These are phyloP conservation scores for Nelumbo lutea DNA, from an alignment of 164 flowering plant species.

Conservation along the genomic window DNA sequence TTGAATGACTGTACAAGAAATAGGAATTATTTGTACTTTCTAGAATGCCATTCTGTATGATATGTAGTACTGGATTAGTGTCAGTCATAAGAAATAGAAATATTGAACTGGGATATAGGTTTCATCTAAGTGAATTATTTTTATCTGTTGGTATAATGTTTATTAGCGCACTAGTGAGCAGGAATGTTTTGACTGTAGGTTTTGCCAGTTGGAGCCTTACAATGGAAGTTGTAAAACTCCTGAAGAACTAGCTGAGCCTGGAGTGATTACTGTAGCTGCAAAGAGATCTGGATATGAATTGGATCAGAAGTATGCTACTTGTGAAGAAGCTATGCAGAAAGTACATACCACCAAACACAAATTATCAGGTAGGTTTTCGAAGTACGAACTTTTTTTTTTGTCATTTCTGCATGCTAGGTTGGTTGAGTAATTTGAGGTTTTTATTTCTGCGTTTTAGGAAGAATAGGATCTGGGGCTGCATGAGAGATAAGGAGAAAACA, in stretches of 20 bases:
- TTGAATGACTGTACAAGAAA: too few species aligned
- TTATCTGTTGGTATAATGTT: neutral
- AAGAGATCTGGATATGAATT: conserved; percentile 18
- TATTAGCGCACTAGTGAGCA: neutral
- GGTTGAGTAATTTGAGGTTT: too few species aligned
- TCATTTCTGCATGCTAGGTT: too few species aligned
- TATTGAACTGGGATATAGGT: too few species aligned
- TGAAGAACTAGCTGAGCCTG: conserved; percentile 33
- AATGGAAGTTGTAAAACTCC: conserved; percentile 37
- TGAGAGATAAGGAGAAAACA: too few species aligned
- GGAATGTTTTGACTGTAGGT: conserved; percentile 27
- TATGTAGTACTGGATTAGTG: too few species aligned
- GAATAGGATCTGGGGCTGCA: too few species aligned
- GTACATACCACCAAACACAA: neutral
- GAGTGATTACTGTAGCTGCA: conserved; percentile 38
- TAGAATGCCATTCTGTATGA: too few species aligned
- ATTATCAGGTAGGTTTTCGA: neutral
- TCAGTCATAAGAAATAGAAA: too few species aligned
- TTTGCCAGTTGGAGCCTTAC: conserved; percentile 51
- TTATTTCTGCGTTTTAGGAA: too few species aligned
- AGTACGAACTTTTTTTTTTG: too few species aligned
- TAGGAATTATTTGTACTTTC: too few species aligned
- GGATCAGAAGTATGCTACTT: neutral
- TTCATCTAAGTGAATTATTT: neutral
- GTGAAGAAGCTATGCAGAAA: neutral